Evolutionary conservation across 768 basidiomycete genomes (phyloP), one percentile per base, ranked within the genome.

Genomic region (Kwoniella shandongensis): DNA sequence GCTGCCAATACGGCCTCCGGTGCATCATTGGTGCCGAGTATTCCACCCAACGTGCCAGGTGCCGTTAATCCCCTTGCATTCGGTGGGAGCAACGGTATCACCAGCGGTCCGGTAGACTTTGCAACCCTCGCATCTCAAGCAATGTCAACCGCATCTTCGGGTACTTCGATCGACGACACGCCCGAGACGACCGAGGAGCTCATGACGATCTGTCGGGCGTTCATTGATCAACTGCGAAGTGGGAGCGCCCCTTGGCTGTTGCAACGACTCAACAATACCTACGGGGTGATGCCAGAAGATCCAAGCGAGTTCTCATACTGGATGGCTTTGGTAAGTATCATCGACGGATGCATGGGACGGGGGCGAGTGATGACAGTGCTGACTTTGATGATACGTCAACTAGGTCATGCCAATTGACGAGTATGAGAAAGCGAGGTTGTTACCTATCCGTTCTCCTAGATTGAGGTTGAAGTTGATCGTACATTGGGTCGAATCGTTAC

Each of bases 201-300:
- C 35, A 81, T 87, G 77, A 78, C 74, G 1, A 80, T 79, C 13
- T 88, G 87, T 67, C 81, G 81, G 42, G 77, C 78, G 4, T 88
- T 88, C 68, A 78, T 88, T 55, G 79, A 80, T 23, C 83, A 85
- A 60, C 78, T 88, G 10, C 76, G 82, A 54, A 79, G 79, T 2
- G 89, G 90, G 15, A 86, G 85, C 1, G 89, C 91, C 0, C 94
- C 93, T 11, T 97, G 94, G 93, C 86, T 97, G 32, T 85, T 90
- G 1, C 90, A 96, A 69, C 83, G 89, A 45, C 81, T 96, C 41
- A 84, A 88, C 69, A 83, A 82, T 66, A 85, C 86, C 0, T 88
- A 88, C 70, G 90, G 90, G 2, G 79, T 82, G 4, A 87, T 88
- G 81, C 91, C 91, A 0, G 62, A 62, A 3, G 86, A 91, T 74